Evolutionary conservation across 257 asterid genomes (phyloP).

Genomic region (Capsicum pubescens): DNA sequence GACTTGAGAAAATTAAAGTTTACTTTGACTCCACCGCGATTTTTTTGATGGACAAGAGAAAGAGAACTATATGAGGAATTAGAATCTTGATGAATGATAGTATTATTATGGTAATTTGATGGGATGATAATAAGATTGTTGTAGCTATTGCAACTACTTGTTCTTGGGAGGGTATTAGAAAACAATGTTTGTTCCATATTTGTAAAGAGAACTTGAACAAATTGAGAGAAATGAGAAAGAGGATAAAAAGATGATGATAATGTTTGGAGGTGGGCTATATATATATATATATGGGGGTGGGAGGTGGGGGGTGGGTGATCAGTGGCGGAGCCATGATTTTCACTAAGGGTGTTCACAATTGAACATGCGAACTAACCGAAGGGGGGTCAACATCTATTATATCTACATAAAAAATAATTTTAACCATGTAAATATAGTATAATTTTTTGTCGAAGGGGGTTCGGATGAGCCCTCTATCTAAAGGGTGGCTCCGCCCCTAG

Average conservation of each 20-base stretch:
- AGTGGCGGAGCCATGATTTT: too few species aligned
- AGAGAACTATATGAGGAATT: slow-evolving; percentile 37
- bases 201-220: not conserved
- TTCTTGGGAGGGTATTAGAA: slow-evolving; percentile 50
- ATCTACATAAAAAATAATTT: too few species aligned
- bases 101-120: slow-evolving; percentile 25
- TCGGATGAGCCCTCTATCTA: too few species aligned
- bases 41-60: slow-evolving; percentile 31
- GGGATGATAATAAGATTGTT: slow-evolving; percentile 55
- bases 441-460: too few species aligned
- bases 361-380: too few species aligned
- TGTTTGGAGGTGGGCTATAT: slow-evolving; percentile 14
- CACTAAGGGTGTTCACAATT: too few species aligned
- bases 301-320: too few species aligned
- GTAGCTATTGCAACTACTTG: slow-evolving; percentile 62
- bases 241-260: not conserved
- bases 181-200: not conserved
- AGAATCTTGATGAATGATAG: slow-evolving; percentile 34
- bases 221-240: not conserved
- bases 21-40: slow-evolving; percentile 1
- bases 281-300: not conserved
- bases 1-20: slow-evolving; percentile 56
- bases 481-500: too few species aligned
- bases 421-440: too few species aligned
- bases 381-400: too few species aligned